Conservation (phyloP, 306 rosid species). For the Glycine tomentella region DNA sequence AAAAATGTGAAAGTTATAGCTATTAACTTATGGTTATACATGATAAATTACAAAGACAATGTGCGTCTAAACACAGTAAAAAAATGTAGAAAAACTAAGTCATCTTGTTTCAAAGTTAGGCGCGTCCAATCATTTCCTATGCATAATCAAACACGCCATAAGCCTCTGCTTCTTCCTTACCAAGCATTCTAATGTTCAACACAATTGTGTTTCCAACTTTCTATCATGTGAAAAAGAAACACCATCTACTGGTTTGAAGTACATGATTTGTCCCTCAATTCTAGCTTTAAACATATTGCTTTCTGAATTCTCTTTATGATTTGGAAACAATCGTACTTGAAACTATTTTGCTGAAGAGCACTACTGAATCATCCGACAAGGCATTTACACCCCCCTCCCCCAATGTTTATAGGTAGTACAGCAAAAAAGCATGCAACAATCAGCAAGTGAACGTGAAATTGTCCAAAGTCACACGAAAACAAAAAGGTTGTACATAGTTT, state of each 20-base stretch:
- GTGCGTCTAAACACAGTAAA: background rate
- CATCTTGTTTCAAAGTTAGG: background rate
- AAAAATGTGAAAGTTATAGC: background rate
- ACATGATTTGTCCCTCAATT: background rate
- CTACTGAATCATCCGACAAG: background rate
- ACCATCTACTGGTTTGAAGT: background rate
- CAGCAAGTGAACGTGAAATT: background rate
- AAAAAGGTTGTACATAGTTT: background rate
- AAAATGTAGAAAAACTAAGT: background rate
- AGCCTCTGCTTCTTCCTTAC: background rate
- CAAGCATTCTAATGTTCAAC: background rate
- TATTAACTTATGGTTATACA: background rate
- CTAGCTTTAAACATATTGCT: background rate
- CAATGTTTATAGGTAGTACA: background rate
- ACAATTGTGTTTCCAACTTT: background rate
- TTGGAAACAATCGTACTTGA: background rate
- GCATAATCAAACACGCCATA: background rate
- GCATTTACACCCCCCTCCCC: background rate
- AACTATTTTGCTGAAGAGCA: background rate
- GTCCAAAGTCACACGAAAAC: background rate
- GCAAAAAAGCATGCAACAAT: slow-evolving; percentile 1
- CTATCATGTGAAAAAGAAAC: slow-evolving; percentile 8
- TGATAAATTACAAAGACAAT: background rate
- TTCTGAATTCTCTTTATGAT: background rate
- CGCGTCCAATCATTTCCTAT: background rate